These are phyloP conservation scores for Wickerhamiella alocasiicola DNA, from an alignment of 805 yeast species.

Conservation along the genomic window DNA sequence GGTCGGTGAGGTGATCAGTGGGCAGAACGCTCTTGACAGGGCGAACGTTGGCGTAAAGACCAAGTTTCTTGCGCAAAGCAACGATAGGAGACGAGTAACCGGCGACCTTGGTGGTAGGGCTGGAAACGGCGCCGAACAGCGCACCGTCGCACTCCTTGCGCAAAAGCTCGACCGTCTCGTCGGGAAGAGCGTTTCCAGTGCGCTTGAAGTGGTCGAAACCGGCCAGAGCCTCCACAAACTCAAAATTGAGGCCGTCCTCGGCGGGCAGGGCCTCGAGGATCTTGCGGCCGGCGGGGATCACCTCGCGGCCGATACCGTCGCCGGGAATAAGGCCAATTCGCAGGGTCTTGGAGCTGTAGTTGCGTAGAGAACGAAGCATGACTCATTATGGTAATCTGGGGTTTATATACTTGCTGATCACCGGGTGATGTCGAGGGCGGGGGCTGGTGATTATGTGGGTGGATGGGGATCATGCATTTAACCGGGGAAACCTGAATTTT, in stretches of 20 bases:
- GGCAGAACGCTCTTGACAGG: conserved; percentile 92
- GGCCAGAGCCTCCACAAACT: conserved; percentile 80
- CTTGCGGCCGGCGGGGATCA: conserved; percentile 90
- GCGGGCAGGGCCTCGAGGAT: conserved; percentile 68
- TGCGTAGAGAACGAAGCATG: conserved; percentile 10
- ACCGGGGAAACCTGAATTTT: too few species aligned
- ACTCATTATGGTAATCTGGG: too few species aligned
- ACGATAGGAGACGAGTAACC: conserved; percentile 98
- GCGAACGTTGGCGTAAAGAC: conserved; percentile 91
- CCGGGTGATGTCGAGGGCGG: too few species aligned
- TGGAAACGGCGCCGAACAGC: conserved; percentile 88
- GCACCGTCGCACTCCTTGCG: conserved; percentile 89
- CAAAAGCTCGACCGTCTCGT: conserved; percentile 70
- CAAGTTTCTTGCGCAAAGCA: conserved; percentile 91
- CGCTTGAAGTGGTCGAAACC: conserved; percentile 88
- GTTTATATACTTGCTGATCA: too few species aligned
- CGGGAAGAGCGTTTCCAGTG: conserved; percentile 95
- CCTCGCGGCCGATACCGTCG: conserved; percentile 97
- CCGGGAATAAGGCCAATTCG: conserved; percentile 74
- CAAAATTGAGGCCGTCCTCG: conserved; percentile 58
- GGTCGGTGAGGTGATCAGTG: conserved; percentile 78
- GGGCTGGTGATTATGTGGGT: too few species aligned
- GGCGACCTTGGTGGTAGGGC: conserved; percentile 85
- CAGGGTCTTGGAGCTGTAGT: conserved; percentile 16
- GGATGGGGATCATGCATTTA: too few species aligned